Evolutionary conservation across 2,329 filamentous ascomycete genomes (phyloP), one percentile per base, ranked within the genome.

Genomic region (Fusarium praegraminearum): DNA sequence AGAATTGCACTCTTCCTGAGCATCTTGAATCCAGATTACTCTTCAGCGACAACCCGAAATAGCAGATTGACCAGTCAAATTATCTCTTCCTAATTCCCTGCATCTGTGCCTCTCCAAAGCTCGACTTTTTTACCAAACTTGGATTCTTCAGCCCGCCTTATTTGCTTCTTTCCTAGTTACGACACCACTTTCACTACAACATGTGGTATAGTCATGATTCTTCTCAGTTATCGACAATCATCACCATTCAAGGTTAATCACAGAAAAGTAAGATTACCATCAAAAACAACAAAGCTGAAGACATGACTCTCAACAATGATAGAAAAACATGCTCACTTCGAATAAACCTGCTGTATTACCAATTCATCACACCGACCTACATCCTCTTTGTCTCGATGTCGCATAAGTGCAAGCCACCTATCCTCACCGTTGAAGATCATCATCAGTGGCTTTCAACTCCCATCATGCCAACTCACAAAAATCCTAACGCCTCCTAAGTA

Each of bases 21-120:
- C 2, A 7, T 7, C 12, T 18, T 38, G 10, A n/a, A 24, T 5
- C 0, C 2, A 5, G 16, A 3, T 5, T 3, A 3, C 7, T 16
- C 4, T 22, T 1, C 2, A 15, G 20, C 7, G 20, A 41, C 7
- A 20, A 24, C 40, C 40, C 40, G 40, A 7, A 16, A 5, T 3
- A 2, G 20, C 4, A 7, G 6, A 0, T 16, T 16, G 7, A 41
- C 20, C 0, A 16, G 8, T 41, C 7, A 41, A 10, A 2, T 24
- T 22, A 4, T 12, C 5, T 13, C 13, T 13, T 18, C 12, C 18
- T 4, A 13, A 3, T 18, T 20, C n/a, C 30, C 16, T 35, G 30
- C 20, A n/a, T 35, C 20, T 18, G 7, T 4, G 2, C 7, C 20
- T 49, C 16, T 24, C 2, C 7, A n/a, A 26, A n/a, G n/a, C n/a